Evolutionary conservation across 148 eudicot genomes (phyloP).

Genomic region (Amaranthus hypochondriacus): DNA sequence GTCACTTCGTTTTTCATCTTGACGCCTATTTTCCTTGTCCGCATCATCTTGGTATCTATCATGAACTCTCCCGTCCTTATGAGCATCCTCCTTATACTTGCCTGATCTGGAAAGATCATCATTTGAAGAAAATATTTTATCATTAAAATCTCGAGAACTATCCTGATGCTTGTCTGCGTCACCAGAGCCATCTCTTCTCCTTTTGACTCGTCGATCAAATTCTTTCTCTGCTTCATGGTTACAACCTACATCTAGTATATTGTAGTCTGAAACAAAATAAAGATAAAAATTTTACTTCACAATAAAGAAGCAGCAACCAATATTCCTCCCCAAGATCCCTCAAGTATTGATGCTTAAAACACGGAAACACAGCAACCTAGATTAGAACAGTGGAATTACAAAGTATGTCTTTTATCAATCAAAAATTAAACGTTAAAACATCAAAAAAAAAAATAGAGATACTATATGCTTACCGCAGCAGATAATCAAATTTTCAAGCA

Average conservation of each 20-base stretch:
- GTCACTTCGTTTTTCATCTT: slow-evolving; percentile 56
- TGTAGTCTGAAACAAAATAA: slow-evolving; percentile 19
- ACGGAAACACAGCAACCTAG: too few species aligned
- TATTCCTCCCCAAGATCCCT: neutral
- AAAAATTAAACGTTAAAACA: neutral
- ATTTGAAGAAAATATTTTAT: slow-evolving; percentile 48
- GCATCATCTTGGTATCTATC: slow-evolving; percentile 44
- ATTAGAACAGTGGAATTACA: too few species aligned
- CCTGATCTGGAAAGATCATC: slow-evolving; percentile 52
- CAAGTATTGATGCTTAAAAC: neutral
- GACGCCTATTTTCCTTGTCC: slow-evolving; percentile 43
- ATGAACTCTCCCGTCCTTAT: slow-evolving; percentile 48
- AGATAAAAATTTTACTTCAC: neutral
- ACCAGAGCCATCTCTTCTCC: slow-evolving; percentile 57
- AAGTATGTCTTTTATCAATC: neutral
- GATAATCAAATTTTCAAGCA: too few species aligned
- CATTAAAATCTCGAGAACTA: slow-evolving; percentile 47
- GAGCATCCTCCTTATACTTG: slow-evolving; percentile 52
- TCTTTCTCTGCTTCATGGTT: slow-evolving; percentile 64
- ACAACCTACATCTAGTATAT: slow-evolving; percentile 39
- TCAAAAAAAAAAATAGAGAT: too few species aligned
- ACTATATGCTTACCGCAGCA: too few species aligned
- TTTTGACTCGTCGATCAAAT: slow-evolving; percentile 56
- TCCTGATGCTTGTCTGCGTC: slow-evolving; percentile 63
- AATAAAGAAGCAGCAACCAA: neutral